Percentiles rank a stretch among this genome's conserved stretches.
Conservation (phyloP, 164 flowering plant species). For the Magnolia changhungtana region DNA sequence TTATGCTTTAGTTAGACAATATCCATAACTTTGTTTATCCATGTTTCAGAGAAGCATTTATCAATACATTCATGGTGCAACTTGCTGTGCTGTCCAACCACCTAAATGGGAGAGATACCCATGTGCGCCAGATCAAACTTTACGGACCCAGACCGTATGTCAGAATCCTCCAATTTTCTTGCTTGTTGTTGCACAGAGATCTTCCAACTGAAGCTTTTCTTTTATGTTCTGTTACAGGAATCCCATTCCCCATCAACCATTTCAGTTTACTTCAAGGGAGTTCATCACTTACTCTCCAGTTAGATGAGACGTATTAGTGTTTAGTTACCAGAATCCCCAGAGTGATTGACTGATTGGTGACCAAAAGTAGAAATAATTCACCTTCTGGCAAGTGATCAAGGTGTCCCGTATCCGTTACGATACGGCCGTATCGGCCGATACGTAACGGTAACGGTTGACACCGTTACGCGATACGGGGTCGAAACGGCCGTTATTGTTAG, state of each 20-base stretch:
- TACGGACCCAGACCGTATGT: conserved; percentile 90
- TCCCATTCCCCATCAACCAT: conserved; percentile 85
- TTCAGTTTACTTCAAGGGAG: conserved; percentile 85
- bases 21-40: not conserved
- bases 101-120: conserved; percentile 96
- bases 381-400: too few relatives aligned
- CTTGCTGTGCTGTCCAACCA: conserved; percentile 84
- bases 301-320: conserved; percentile 15
- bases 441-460: too few relatives aligned
- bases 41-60: conserved; percentile 72
- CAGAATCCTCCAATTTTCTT: conserved; percentile 1
- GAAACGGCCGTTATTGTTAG: too few relatives aligned
- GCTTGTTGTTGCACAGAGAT: not conserved
- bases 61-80: conserved; percentile 92
- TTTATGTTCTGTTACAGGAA: conserved; percentile 49
- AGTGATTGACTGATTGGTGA: not conserved
- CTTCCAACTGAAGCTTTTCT: not conserved
- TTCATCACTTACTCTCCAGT: conserved; percentile 71
- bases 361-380: not conserved
- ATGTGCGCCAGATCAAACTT: conserved; percentile 85
- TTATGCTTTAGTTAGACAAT: not conserved
- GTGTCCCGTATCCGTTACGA: too few relatives aligned
- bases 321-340: not conserved
- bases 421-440: too few relatives aligned
- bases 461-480: too few relatives aligned